Percentiles rank a stretch among this genome's conserved stretches.
Conservation (phyloP, 805 yeast species). For the Pichia sporocuriosa region DNA sequence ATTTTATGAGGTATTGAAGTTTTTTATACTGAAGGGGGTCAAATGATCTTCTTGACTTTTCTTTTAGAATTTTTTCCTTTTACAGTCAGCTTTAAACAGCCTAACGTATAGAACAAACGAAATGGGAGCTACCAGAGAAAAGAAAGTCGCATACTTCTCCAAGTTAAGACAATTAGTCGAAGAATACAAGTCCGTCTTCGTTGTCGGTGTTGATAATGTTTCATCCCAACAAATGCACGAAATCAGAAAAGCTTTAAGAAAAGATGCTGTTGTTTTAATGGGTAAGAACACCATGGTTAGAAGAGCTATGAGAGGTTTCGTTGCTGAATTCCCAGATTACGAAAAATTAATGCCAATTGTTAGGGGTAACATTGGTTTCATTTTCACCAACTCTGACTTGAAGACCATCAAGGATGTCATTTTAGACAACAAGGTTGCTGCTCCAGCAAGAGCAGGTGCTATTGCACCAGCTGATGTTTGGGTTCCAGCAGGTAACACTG, state of each 20-base stretch:
- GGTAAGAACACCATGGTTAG: slow-evolving; percentile 99
- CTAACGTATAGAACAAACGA: slow-evolving; percentile 76
- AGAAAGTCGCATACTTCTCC: slow-evolving; percentile 90
- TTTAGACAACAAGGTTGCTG: slow-evolving; percentile 93
- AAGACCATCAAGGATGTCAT: slow-evolving; percentile 85
- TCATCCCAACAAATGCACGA: slow-evolving; percentile 99
- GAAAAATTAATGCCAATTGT: slow-evolving; percentile 93
- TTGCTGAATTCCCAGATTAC: slow-evolving; percentile 88
- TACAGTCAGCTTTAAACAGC: slow-evolving; percentile 70
- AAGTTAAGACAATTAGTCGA: slow-evolving; percentile 93
- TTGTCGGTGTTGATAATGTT: slow-evolving; percentile 99
- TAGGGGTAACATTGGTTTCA: slow-evolving; percentile 99
- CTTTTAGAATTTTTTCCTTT: not conserved
- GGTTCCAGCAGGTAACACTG: slow-evolving; percentile 99
- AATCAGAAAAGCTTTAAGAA: slow-evolving; percentile 95
- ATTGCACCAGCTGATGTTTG: slow-evolving; percentile 96
- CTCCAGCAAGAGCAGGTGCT: slow-evolving; percentile 99
- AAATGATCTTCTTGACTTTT: not conserved
- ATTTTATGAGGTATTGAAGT: not conserved
- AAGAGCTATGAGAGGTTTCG: slow-evolving; percentile 97
- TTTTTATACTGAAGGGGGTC: too few relatives aligned
- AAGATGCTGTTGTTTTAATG: slow-evolving; percentile 92
- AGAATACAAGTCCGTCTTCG: slow-evolving; percentile 96
- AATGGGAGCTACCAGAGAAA: slow-evolving; percentile 99
- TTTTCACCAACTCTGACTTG: slow-evolving; percentile 96